Percentiles rank a stretch among this genome's conserved stretches.
These are phyloP conservation scores for Trypanosoma mega DNA, from an alignment of 208 protist species.

Conservation along the genomic window DNA sequence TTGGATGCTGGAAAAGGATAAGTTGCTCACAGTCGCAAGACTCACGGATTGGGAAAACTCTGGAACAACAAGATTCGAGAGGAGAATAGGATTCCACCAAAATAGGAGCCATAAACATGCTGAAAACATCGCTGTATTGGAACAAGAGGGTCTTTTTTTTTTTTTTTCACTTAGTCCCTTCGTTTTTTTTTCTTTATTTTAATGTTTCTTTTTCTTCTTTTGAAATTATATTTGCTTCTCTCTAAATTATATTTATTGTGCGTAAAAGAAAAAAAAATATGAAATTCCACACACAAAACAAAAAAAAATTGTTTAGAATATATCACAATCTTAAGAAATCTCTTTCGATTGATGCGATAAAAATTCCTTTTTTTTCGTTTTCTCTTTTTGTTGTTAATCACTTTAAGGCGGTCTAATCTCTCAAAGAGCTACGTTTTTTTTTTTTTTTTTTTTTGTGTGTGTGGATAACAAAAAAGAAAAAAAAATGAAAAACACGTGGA, in stretches of 20 bases:
- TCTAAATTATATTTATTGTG: not conserved
- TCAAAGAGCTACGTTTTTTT: conserved; percentile 18
- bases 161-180: too few relatives aligned
- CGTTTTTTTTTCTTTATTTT: too few relatives aligned
- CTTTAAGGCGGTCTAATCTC: too few relatives aligned
- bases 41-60: conserved; percentile 30
- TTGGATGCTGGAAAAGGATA: conserved; percentile 31
- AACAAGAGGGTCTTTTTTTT: too few relatives aligned
- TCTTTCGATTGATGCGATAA: too few relatives aligned
- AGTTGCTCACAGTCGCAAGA: conserved; percentile 30
- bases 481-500: conserved; percentile 12
- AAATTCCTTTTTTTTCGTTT: too few relatives aligned
- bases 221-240: too few relatives aligned
- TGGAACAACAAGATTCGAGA: conserved; percentile 30
- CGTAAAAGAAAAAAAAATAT: conserved; percentile 5
- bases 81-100: conserved; percentile 18
- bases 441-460: not conserved
- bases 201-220: too few relatives aligned
- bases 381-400: too few relatives aligned
- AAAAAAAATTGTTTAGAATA: too few relatives aligned
- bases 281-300: conserved; percentile 14
- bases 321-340: too few relatives aligned
- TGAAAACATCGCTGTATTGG: not conserved
- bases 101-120: conserved; percentile 2
- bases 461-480: not conserved